Conservation (phyloP, 371 early-diverging fungal genomes). For the Batrachochytrium dendrobatidis region DNA sequence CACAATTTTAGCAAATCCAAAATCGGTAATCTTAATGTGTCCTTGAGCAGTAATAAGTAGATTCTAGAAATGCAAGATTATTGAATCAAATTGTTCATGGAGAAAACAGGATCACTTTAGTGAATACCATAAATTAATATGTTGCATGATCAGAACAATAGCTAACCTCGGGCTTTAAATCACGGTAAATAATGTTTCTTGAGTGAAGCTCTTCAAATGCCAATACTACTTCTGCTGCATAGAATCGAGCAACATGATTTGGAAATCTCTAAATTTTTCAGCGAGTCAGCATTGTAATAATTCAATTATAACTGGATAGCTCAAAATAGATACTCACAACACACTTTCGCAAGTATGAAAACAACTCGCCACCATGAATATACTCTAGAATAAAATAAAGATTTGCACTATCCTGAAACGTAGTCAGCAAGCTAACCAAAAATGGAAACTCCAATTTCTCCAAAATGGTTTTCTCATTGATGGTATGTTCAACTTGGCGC, state of each 20-base stretch:
- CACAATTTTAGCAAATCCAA: conserved; percentile 97
- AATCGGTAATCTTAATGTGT: conserved; percentile 98
- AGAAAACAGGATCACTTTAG: neutral
- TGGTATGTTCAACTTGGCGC: conserved; percentile 93
- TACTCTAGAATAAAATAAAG: conserved; percentile 91
- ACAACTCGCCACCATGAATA: conserved; percentile 92
- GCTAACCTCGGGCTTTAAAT: conserved; percentile 68
- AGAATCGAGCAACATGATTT: conserved; percentile 75
- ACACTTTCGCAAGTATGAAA: conserved; percentile 56
- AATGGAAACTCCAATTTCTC: conserved; percentile 76
- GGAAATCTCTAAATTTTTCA: conserved; percentile 77
- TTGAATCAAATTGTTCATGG: conserved; percentile 29
- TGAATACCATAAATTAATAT: conserved; percentile 9
- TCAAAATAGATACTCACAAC: conserved; percentile 51
- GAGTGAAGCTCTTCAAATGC: conserved; percentile 60
- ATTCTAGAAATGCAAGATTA: conserved; percentile 57
- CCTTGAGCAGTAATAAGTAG: conserved; percentile 84
- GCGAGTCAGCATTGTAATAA: conserved; percentile 87
- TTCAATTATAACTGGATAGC: no score
- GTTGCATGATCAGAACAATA: conserved; percentile 6
- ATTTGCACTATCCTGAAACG: conserved; percentile 78
- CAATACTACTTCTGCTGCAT: conserved; percentile 57
- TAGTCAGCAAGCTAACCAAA: conserved; percentile 86
- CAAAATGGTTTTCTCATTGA: conserved; percentile 89
- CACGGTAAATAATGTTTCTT: conserved; percentile 60